Evolutionary conservation across 768 basidiomycete genomes (phyloP).

Genomic region (Termitomyces sp.): DNA sequence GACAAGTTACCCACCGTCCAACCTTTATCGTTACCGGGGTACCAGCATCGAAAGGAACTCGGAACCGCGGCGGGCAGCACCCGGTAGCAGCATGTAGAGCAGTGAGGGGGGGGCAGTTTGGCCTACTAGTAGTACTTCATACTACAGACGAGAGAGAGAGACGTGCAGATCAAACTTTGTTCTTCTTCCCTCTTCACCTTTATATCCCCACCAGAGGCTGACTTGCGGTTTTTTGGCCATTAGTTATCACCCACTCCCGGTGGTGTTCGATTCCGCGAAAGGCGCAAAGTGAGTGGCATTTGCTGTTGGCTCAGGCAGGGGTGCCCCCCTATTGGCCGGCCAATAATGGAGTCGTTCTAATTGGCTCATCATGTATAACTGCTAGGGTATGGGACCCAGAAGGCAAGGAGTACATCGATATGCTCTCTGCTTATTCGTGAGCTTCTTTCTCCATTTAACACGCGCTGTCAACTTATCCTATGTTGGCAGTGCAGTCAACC

Average conservation of each 20-base stretch:
- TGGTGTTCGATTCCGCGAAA: constrained; percentile 88
- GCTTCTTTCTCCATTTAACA: constrained; percentile 25
- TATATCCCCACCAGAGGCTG: constrained; percentile 27
- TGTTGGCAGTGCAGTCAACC: constrained; percentile 76
- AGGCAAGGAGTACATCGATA: constrained; percentile 95
- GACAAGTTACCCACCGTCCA: constrained; percentile 23
- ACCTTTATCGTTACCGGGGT: constrained; percentile 17
- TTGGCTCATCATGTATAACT: constrained; percentile 15
- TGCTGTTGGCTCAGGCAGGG: constrained; percentile 25
- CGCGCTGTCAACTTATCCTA: not conserved
- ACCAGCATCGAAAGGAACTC: constrained; percentile 4
- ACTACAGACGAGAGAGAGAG: not conserved
- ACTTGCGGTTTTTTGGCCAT: constrained; percentile 45
- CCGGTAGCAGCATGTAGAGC: constrained; percentile 14
- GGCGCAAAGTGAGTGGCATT: constrained; percentile 81
- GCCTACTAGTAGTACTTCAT: constrained; percentile 3
- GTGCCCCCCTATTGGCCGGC: constrained; percentile 20
- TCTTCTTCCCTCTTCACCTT: constrained; percentile 22
- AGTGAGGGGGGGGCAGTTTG: constrained; percentile 4
- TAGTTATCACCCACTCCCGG: constrained; percentile 94
- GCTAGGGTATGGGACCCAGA: constrained; percentile 90
- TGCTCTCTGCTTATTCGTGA: constrained; percentile 97
- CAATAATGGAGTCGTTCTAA: constrained; percentile 11
- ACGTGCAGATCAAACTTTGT: constrained; percentile 15
- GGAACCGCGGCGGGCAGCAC: constrained; percentile 9